A percentile compares a stretch with the other conserved stretches of the same genome.
Conservation (phyloP, 345 rosid species). For the Gossypium bickii region DNA sequence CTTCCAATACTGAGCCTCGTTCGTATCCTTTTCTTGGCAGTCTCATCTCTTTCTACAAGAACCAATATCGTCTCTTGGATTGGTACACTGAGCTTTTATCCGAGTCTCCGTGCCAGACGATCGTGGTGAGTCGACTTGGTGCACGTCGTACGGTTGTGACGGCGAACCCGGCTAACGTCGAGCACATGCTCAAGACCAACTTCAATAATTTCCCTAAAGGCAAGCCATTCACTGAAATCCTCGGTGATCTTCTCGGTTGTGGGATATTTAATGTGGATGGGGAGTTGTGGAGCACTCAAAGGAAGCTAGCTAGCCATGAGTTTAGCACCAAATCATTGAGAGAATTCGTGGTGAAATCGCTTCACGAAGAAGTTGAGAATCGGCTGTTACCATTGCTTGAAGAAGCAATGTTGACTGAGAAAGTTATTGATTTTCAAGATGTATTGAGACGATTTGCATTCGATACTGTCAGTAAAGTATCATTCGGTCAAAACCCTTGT, state of each 20-base stretch:
- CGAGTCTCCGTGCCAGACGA: slow-evolving; percentile 49
- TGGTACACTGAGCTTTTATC: slow-evolving; percentile 76
- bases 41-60: slow-evolving; percentile 60
- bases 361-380: slow-evolving; percentile 38
- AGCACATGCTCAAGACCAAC: slow-evolving; percentile 78
- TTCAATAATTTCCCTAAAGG: slow-evolving; percentile 85
- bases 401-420: slow-evolving; percentile 19
- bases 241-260: slow-evolving; percentile 67
- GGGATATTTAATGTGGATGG: slow-evolving; percentile 73
- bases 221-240: slow-evolving; percentile 74
- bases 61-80: slow-evolving; percentile 60
- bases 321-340: slow-evolving; percentile 43
- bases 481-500: slow-evolving; percentile 50
- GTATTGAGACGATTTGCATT: slow-evolving; percentile 53
- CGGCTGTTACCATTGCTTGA: slow-evolving; percentile 46
- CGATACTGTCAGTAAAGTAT: slow-evolving; percentile 45
- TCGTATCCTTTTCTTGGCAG: slow-evolving; percentile 67
- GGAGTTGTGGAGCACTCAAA: slow-evolving; percentile 52
- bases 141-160: slow-evolving; percentile 64
- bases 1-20: slow-evolving; percentile 31
- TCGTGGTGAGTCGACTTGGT: slow-evolving; percentile 55
- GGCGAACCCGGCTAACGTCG: slow-evolving; percentile 66
- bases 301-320: slow-evolving; percentile 53
- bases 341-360: slow-evolving; percentile 30
- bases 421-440: slow-evolving; percentile 52